Evolutionary conservation across 139 green algal species (phyloP).

Genomic region (Tetraselmis striata): DNA sequence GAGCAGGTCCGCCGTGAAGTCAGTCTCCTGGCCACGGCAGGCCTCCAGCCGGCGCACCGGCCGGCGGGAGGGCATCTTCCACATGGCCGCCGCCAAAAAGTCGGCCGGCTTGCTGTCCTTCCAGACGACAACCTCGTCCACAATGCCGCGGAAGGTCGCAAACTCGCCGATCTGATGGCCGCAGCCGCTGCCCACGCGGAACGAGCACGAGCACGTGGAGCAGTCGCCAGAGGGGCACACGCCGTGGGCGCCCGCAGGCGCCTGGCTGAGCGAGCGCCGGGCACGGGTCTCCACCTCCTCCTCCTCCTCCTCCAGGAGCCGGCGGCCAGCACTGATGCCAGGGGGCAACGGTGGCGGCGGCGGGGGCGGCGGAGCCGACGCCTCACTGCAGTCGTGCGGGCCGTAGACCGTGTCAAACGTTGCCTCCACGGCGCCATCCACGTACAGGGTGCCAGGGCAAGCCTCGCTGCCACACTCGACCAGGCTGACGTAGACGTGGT

Average conservation of each 20-base stretch:
- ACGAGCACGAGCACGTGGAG: neutral
- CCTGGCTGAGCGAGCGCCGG: neutral
- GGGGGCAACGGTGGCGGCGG: neutral
- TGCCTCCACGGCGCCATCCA: neutral
- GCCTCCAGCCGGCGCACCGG: neutral
- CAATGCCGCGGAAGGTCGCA: neutral
- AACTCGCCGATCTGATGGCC: constrained; percentile 1
- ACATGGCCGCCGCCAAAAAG: neutral
- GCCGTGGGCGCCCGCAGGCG: neutral
- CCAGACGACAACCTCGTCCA: constrained; percentile 6
- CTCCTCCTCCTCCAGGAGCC: neutral
- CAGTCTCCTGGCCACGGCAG: neutral
- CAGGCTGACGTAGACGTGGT: constrained; percentile 10
- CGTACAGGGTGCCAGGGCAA: constrained; percentile 7
- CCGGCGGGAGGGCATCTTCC: neutral
- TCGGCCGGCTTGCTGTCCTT: neutral
- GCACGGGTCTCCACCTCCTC: neutral
- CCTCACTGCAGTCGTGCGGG: constrained; percentile 8
- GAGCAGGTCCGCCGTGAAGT: constrained; percentile 3
- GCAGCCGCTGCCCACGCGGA: constrained; percentile 8
- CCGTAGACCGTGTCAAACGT: constrained; percentile 1
- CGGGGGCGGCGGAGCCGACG: neutral
- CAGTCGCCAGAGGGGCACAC: neutral
- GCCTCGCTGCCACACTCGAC: constrained; percentile 6
- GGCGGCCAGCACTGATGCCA: neutral